phyloP scores from a whole-genome alignment of 371 early-diverging fungal species.

The Gilbertella persicaria region DNA sequence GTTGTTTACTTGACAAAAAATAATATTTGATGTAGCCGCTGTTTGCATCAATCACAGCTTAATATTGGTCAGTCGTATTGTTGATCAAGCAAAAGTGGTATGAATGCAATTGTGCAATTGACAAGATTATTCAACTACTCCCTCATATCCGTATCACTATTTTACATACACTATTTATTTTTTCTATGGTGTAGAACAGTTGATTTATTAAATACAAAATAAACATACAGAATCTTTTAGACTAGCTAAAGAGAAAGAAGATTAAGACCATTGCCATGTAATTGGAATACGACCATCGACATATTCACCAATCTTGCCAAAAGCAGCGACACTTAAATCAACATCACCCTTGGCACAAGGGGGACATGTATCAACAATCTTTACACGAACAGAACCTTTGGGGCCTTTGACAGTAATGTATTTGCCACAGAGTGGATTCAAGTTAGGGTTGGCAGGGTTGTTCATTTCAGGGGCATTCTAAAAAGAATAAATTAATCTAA shows the following conservation, averaged over 20 bases:
- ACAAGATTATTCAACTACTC: too few relatives aligned
- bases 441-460: slow-evolving; percentile 39
- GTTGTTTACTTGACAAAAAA: too few relatives aligned
- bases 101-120: too few relatives aligned
- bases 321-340: slow-evolving; percentile 59
- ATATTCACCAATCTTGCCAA: slow-evolving; percentile 43
- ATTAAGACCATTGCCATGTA: slow-evolving; percentile 46
- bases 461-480: slow-evolving; percentile 50
- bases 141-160: too few relatives aligned
- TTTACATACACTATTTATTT: too few relatives aligned
- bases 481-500: slow-evolving; percentile 2
- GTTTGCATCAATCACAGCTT: too few relatives aligned
- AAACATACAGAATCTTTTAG: background rate
- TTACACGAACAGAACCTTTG: slow-evolving; percentile 38
- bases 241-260: background rate
- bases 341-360: slow-evolving; percentile 30
- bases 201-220: background rate
- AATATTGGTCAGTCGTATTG: too few relatives aligned
- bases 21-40: too few relatives aligned
- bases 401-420: slow-evolving; percentile 39
- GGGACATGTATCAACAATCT: slow-evolving; percentile 45
- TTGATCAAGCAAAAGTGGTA: too few relatives aligned
- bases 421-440: slow-evolving; percentile 40
- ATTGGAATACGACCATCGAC: slow-evolving; percentile 49
- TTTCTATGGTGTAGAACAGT: too few relatives aligned